A percentile compares a stretch with the other conserved stretches of the same genome.
Conservation (phyloP, 2,329 filamentous ascomycete genomes). For the Penicillium sp. region DNA sequence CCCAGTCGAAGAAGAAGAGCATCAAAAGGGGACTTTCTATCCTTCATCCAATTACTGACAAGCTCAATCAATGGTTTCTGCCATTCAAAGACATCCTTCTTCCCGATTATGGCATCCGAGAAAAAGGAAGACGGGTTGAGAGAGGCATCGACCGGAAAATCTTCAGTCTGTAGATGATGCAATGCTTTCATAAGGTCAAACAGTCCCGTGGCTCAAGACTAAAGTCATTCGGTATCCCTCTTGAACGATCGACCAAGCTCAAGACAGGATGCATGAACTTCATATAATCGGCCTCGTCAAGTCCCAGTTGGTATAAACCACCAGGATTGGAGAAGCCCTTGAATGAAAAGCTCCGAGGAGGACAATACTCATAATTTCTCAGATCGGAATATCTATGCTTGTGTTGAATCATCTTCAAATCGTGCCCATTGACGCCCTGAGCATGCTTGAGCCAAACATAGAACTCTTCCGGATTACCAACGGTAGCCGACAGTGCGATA, state of each 20-base stretch:
- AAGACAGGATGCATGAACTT: slow-evolving; percentile 66
- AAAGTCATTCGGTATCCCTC: slow-evolving; percentile 67
- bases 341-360: slow-evolving; percentile 52
- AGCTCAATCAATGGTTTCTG: slow-evolving; percentile 60
- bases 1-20: slow-evolving; percentile 51
- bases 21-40: slow-evolving; percentile 54
- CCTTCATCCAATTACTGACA: slow-evolving; percentile 61
- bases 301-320: slow-evolving; percentile 38
- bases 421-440: slow-evolving; percentile 62
- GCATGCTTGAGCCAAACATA: slow-evolving; percentile 65
- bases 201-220: slow-evolving; percentile 71
- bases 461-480: slow-evolving; percentile 73
- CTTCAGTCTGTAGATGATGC: slow-evolving; percentile 54
- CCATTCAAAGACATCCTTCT: slow-evolving; percentile 67
- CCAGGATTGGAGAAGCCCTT: slow-evolving; percentile 46
- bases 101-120: slow-evolving; percentile 57
- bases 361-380: slow-evolving; percentile 68
- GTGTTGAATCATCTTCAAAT: slow-evolving; percentile 68
- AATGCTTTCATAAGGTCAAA: slow-evolving; percentile 64
- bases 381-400: slow-evolving; percentile 71
- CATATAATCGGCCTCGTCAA: slow-evolving; percentile 54
- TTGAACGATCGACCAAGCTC: slow-evolving; percentile 60
- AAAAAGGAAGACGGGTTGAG: slow-evolving; percentile 31
- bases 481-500: slow-evolving; percentile 75
- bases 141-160: slow-evolving; percentile 47